Conservation (phyloP, 2,329 filamentous ascomycete genomes). For the Ophiosphaerella narmari region DNA sequence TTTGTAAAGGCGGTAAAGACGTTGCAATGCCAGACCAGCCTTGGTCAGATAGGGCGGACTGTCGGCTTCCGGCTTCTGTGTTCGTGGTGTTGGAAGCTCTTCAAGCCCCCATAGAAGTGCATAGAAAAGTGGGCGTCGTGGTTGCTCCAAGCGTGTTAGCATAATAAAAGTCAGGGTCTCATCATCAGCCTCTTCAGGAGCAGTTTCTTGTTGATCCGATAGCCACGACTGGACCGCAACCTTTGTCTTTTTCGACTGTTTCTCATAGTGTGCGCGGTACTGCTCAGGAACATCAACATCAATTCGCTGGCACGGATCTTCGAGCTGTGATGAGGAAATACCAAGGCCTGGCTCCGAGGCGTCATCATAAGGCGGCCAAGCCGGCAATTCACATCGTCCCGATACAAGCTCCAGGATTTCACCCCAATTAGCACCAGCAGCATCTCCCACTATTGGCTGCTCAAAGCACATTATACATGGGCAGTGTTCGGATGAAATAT, state of each 20-base stretch:
- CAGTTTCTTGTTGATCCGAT: conserved; percentile 74
- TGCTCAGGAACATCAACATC: conserved; percentile 95
- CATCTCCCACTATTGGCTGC: conserved; percentile 48
- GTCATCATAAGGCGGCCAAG: conserved; percentile 82
- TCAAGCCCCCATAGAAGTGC: conserved; percentile 70
- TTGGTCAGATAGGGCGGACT: conserved; percentile 76
- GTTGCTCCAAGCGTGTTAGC: conserved; percentile 78
- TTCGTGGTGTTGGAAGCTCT: conserved; percentile 58
- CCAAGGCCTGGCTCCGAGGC: conserved; percentile 60
- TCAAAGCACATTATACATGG: conserved; percentile 80
- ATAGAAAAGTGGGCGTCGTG: conserved; percentile 81
- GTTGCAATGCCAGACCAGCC: conserved; percentile 77
- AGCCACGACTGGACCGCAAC: conserved; percentile 92
- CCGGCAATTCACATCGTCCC: conserved; percentile 80
- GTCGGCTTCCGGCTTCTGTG: conserved; percentile 67
- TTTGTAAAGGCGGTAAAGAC: conserved; percentile 76
- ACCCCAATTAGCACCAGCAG: conserved; percentile 83
- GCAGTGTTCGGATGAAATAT: conserved; percentile 86
- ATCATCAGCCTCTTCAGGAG: conserved; percentile 88
- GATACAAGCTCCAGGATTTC: conserved; percentile 93
- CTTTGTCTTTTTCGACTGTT: conserved; percentile 90
- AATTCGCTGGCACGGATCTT: conserved; percentile 73
- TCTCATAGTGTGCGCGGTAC: conserved; percentile 88
- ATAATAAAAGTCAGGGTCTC: conserved; percentile 94
- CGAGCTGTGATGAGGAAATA: conserved; percentile 52